Conservation (phyloP, 495 filamentous ascomycete species). For the Penicillium robsamsonii region DNA sequence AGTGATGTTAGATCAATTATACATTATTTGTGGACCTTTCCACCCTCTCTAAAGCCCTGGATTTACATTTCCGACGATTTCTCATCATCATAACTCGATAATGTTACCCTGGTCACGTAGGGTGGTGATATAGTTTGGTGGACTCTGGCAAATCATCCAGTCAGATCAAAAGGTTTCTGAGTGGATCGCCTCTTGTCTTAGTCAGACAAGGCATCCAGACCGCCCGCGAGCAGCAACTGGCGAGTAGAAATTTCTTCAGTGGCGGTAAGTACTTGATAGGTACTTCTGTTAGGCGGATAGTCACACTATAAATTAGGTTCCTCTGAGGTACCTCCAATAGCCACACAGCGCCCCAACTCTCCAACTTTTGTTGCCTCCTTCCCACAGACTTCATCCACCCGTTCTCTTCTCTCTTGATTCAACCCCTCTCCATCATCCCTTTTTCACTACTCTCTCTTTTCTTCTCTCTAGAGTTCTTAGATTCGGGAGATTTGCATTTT, state of each 20-base stretch:
- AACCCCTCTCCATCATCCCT: constrained; percentile 39
- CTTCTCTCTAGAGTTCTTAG: constrained; percentile 40
- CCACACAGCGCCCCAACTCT: constrained; percentile 10
- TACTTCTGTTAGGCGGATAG: background rate
- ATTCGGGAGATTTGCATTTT: constrained; percentile 41
- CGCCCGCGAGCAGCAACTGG: constrained; percentile 9
- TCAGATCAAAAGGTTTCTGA: background rate
- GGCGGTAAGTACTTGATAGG: constrained; percentile 7
- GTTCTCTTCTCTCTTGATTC: constrained; percentile 27
- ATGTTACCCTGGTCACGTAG: constrained; percentile 2
- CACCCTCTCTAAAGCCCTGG: background rate
- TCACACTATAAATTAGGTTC: background rate
- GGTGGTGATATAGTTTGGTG: background rate
- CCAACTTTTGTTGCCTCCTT: constrained; percentile 29
- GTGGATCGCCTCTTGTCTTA: constrained; percentile 7
- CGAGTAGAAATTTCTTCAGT: constrained; percentile 16
- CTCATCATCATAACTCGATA: background rate
- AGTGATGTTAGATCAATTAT: constrained; percentile 1
- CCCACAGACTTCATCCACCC: constrained; percentile 24
- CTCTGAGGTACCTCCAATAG: background rate
- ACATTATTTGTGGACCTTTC: background rate
- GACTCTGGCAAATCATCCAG: background rate
- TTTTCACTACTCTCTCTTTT: constrained; percentile 30
- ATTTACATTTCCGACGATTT: background rate
- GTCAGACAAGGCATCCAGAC: constrained; percentile 10